These are phyloP conservation scores for Populus pruinosa DNA, from an alignment of 345 rosid species.

Conservation along the genomic window DNA sequence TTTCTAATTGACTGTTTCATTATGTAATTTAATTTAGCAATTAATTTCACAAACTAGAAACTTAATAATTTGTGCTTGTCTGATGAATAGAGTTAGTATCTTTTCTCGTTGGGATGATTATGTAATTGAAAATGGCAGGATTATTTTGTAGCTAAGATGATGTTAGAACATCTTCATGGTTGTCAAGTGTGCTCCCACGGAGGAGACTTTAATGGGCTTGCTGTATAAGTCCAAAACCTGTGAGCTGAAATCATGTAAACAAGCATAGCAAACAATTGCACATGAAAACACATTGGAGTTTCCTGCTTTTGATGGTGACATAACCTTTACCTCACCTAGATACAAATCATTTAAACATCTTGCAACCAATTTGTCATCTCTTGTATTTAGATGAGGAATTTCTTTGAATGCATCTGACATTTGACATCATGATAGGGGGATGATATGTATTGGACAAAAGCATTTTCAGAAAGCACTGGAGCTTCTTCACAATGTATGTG, in stretches of 20 bases:
- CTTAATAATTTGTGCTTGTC: not conserved
- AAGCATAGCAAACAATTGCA: not conserved
- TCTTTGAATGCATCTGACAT: constrained; percentile 3
- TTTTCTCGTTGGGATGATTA: too few species aligned
- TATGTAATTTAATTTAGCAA: not conserved
- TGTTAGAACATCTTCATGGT: not conserved
- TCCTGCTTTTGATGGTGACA: not conserved
- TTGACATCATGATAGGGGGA: constrained; percentile 61
- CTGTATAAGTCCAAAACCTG: not conserved
- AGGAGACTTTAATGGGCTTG: not conserved
- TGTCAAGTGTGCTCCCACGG: not conserved
- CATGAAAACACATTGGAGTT: not conserved
- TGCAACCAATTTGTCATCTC: not conserved
- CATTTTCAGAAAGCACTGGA: constrained; percentile 76
- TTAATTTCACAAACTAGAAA: not conserved
- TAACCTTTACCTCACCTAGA: too few species aligned
- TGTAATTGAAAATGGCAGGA: not conserved
- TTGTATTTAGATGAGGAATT: not conserved
- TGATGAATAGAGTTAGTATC: not conserved
- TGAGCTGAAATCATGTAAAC: not conserved
- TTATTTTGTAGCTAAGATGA: not conserved
- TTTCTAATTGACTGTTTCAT: not conserved
- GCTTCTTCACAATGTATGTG: constrained; percentile 76
- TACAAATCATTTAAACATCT: not conserved
- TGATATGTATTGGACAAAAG: constrained; percentile 89